Evolutionary conservation across 2,329 filamentous ascomycete genomes (phyloP).

Genomic region (Colletotrichum godetiae): DNA sequence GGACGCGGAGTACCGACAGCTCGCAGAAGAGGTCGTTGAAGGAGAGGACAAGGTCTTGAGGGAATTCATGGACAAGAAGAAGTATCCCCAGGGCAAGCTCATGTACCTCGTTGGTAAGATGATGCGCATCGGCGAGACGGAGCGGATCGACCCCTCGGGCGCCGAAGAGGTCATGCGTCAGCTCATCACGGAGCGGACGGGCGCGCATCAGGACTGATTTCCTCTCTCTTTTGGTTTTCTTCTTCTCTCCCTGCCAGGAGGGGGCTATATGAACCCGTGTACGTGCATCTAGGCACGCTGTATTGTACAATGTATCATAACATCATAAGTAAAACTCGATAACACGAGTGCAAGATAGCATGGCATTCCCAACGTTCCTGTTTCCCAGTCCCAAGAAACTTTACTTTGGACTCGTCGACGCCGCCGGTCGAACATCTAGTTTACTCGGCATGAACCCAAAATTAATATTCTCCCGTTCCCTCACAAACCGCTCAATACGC

Average conservation of each 20-base stretch:
- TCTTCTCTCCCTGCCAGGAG: not conserved
- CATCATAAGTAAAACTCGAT: conserved; percentile 15
- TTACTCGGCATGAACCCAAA: conserved; percentile 45
- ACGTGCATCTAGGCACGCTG: conserved; percentile 12
- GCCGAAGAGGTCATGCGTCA: conserved; percentile 60
- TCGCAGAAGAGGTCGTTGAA: conserved; percentile 57
- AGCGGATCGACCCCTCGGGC: conserved; percentile 64
- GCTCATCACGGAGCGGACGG: conserved; percentile 40
- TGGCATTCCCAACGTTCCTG: not conserved
- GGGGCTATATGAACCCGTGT: not conserved
- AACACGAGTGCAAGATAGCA: not conserved
- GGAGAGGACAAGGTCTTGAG: conserved; percentile 59
- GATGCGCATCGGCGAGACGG: conserved; percentile 64
- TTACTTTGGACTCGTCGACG: conserved; percentile 16
- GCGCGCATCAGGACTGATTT: not conserved
- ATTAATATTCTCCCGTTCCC: conserved; percentile 69
- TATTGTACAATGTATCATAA: conserved; percentile 29
- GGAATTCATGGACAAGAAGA: conserved; percentile 57
- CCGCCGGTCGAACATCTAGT: conserved; percentile 12
- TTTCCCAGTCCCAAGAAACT: not conserved
- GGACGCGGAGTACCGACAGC: conserved; percentile 56
- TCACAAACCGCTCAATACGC: conserved; percentile 82
- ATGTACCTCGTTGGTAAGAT: conserved; percentile 72
- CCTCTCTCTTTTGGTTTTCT: not conserved
- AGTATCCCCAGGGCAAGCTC: conserved; percentile 67